These are phyloP conservation scores for Solanum aculeatissimum DNA, from an alignment of 305 asterid genomes.

Conservation along the genomic window DNA sequence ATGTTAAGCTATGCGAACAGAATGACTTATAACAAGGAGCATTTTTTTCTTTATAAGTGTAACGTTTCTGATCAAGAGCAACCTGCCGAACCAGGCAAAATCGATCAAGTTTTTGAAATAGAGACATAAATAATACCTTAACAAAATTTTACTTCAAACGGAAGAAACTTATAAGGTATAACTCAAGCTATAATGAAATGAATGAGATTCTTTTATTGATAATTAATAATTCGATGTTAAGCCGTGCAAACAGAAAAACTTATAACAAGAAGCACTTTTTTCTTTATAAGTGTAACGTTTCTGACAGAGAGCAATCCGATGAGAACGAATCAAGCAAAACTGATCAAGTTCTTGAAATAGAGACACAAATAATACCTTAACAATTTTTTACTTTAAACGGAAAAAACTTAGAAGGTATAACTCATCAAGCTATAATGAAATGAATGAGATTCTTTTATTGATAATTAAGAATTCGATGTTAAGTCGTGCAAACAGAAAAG, in stretches of 20 bases:
- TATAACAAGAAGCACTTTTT: background rate
- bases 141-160: background rate
- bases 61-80: background rate
- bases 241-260: background rate
- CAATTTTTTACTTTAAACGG: background rate
- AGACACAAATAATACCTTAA: background rate
- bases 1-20: background rate
- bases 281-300: background rate
- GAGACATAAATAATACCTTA: background rate
- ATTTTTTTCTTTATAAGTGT: background rate
- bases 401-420: background rate
- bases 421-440: too few relatives aligned
- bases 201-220: background rate
- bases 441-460: background rate
- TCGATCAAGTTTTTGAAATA: background rate
- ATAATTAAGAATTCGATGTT: background rate
- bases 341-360: background rate
- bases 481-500: background rate
- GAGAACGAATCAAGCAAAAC: background rate
- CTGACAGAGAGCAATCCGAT: accelerated
- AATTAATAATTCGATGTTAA: background rate
- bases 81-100: accelerated
- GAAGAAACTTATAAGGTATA: background rate
- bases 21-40: background rate
- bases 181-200: too few relatives aligned